phyloP scores from a whole-genome alignment of 2,329 filamentous ascomycete species.

The Colletotrichum musicola region DNA sequence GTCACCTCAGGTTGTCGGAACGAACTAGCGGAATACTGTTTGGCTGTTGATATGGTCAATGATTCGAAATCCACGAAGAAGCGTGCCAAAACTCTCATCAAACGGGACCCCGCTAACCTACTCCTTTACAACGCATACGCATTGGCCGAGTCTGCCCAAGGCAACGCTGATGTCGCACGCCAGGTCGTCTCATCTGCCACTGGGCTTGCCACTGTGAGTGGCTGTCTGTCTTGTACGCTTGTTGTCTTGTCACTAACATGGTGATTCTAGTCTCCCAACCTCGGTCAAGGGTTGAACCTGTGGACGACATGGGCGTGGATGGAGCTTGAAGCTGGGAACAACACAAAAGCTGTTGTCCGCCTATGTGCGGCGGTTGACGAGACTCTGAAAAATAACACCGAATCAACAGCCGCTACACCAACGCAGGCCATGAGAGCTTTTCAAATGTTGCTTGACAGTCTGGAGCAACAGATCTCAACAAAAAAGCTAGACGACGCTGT shows the following conservation, averaged over 20 bases:
- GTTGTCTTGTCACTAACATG: not conserved
- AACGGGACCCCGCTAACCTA: constrained; percentile 72
- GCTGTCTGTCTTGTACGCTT: too few relatives aligned
- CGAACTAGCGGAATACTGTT: constrained; percentile 74
- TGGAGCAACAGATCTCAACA: constrained; percentile 68
- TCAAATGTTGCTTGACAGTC: constrained; percentile 64
- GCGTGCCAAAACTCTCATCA: constrained; percentile 79
- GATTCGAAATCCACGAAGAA: constrained; percentile 72
- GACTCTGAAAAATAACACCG: constrained; percentile 35
- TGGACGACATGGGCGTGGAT: constrained; percentile 76
- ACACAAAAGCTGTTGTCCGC: constrained; percentile 50
- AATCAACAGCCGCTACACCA: constrained; percentile 43
- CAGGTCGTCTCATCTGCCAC: constrained; percentile 78
- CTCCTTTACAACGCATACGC: constrained; percentile 85
- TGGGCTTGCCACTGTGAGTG: constrained; percentile 48
- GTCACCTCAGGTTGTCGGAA: constrained; percentile 59
- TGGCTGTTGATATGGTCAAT: constrained; percentile 74
- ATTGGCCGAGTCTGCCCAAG: constrained; percentile 73
- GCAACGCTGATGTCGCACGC: constrained; percentile 68
- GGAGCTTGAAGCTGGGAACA: constrained; percentile 62
- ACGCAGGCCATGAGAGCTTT: constrained; percentile 65
- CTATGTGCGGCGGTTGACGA: constrained; percentile 56
- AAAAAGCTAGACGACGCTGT: constrained; percentile 62
- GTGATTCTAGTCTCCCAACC: constrained; percentile 7
- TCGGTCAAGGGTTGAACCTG: constrained; percentile 53